Percentiles rank a stretch among this genome's conserved stretches.
These are phyloP conservation scores for Trichoderma asperellum DNA, from an alignment of 2,329 filamentous ascomycete genomes.

Conservation along the genomic window DNA sequence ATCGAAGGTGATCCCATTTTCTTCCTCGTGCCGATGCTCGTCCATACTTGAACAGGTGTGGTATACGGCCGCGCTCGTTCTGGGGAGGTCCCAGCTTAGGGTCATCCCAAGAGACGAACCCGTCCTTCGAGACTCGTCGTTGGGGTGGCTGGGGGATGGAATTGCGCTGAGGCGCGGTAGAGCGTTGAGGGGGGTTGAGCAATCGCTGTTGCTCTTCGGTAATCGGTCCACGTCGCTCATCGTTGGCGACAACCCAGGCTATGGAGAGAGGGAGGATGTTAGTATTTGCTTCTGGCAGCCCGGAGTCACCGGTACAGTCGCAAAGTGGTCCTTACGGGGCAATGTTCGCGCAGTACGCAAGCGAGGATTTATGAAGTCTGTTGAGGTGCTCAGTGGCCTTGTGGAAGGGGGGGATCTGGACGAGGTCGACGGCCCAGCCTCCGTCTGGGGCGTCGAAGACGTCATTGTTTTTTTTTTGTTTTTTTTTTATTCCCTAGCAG, in stretches of 20 bases:
- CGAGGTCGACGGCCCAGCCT: slow-evolving; percentile 27
- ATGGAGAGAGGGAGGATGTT: neutral
- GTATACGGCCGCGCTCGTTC: slow-evolving; percentile 45
- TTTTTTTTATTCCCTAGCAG: too few species aligned
- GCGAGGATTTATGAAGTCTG: slow-evolving; percentile 31
- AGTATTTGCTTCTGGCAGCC: neutral
- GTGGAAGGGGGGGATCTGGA: slow-evolving; percentile 27
- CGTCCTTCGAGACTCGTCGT: slow-evolving; percentile 53
- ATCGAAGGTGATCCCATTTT: slow-evolving; percentile 64
- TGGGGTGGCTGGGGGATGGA: slow-evolving; percentile 45
- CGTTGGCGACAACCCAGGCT: slow-evolving; percentile 58
- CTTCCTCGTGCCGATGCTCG: slow-evolving; percentile 51
- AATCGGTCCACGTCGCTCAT: slow-evolving; percentile 46
- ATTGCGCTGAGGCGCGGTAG: slow-evolving; percentile 49
- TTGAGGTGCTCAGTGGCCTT: slow-evolving; percentile 29
- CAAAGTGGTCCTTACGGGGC: slow-evolving; percentile 35
- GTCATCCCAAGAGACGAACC: slow-evolving; percentile 50
- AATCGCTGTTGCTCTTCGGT: slow-evolving; percentile 45
- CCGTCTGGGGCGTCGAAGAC: slow-evolving; percentile 29
- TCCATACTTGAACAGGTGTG: slow-evolving; percentile 53
- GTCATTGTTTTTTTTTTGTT: slow-evolving; percentile 21
- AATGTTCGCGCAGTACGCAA: slow-evolving; percentile 38
- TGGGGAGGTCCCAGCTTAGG: slow-evolving; percentile 43
- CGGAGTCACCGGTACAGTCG: neutral
- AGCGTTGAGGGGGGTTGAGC: slow-evolving; percentile 46